Evolutionary conservation across 2,329 filamentous ascomycete species (phyloP).

Genomic region (Cryphonectria parasitica): DNA sequence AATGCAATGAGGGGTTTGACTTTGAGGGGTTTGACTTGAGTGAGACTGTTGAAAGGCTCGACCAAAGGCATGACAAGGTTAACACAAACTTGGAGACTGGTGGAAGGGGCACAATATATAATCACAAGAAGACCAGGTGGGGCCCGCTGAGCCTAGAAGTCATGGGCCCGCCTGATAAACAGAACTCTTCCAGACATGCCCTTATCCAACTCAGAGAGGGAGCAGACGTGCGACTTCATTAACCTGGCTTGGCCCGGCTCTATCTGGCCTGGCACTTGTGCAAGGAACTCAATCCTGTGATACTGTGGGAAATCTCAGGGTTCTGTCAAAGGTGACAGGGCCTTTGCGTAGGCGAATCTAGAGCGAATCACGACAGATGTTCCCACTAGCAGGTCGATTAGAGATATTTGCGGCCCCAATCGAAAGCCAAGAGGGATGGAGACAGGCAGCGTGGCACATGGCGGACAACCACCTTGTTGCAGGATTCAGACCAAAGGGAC

Average conservation of each 20-base stretch:
- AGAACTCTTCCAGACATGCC: neutral
- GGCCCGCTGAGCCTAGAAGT: neutral
- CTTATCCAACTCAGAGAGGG: neutral
- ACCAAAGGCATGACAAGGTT: neutral
- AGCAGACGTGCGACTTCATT: neutral
- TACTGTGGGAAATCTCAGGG: neutral
- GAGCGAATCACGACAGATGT: neutral
- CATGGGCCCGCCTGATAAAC: neutral
- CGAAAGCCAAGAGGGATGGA: too few relatives aligned
- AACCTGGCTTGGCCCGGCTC: neutral
- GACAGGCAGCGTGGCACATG: neutral
- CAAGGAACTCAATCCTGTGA: neutral
- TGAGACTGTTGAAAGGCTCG: neutral
- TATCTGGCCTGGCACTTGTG: neutral
- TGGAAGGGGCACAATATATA: neutral
- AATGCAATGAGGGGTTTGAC: neutral
- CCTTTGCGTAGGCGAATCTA: neutral
- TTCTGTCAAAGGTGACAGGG: constrained; percentile 7
- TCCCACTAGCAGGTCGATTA: neutral
- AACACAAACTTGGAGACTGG: neutral
- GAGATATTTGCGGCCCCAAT: neutral
- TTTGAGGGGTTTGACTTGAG: neutral
- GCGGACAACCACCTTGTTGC: neutral
- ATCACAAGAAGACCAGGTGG: neutral
- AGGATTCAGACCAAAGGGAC: constrained; percentile 1